Base-by-base conservation (phyloP, 2,329 filamentous ascomycete genomes). In the Epichloe uncinata region DNA sequence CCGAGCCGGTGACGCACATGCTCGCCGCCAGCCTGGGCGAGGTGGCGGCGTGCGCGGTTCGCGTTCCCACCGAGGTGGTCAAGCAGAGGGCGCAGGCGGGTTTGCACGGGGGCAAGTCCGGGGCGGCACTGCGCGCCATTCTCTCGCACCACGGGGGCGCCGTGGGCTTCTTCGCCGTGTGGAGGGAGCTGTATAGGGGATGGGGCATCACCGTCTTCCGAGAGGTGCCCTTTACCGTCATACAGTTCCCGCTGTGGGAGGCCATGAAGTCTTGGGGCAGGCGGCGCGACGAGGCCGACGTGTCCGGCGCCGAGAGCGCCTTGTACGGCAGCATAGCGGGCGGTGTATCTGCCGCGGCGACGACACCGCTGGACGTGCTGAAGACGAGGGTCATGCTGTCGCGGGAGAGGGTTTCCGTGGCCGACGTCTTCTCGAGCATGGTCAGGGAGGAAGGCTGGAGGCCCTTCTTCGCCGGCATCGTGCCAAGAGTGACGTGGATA, bases 191-290 rank as follows among this genome's bases (percentile, higher is more conserved):
- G 50, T 98, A 98, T 67, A 77, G 93, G 36, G 93, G 94, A 1
- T 95, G 89, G 77, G 79, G 81, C 16, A 89, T 97, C 58, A 98
- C 93, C 2, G 83, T 98, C 48, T 84, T 96, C 70, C 81, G 93
- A 52, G 93, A 98, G 73, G 90, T 98, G 53, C 93, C 93, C 4
- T 98, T 98, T 62, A 97, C 94, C 3, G 83, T 96, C 9, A 85
- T 98, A 55, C 93, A 98, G 68, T 98, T 98, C 65, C 93, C 93
- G 43, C 76, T 98, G 55, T 98, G 93, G 93, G 93, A 98, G 69
- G 81, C 77, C 4, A 78, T 97, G 75, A 97, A 96, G 75, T 73
- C 74, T 41, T 87, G 79, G 77, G 74, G 45, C 15, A 9, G 20
- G 38, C 45, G 33, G 45, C 63, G 7, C 15, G 46, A 33, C 6